phyloP scores from a whole-genome alignment of 345 rosid species.

The Citropsis articulata region DNA sequence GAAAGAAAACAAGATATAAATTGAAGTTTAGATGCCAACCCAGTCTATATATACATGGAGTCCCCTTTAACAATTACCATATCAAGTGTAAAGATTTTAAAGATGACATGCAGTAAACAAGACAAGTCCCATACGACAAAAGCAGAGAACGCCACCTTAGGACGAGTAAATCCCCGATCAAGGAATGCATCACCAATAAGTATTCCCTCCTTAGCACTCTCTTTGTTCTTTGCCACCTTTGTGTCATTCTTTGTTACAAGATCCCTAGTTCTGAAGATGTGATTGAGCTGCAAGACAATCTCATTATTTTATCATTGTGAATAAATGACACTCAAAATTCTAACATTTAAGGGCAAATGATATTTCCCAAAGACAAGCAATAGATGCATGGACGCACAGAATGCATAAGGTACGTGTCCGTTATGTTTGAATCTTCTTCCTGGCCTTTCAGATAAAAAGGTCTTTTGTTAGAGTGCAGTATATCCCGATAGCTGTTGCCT shows the following conservation, averaged over 20 bases:
- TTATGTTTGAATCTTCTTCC: conserved; percentile 74
- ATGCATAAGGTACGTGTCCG: conserved; percentile 88
- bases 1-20: neutral
- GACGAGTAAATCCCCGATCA: conserved; percentile 97
- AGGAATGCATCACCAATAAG: conserved; percentile 54
- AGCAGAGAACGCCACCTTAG: conserved; percentile 57
- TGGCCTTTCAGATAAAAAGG: conserved; percentile 75
- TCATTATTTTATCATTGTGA: conserved; percentile 19
- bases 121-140: neutral
- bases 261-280: conserved; percentile 69
- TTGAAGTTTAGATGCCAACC: neutral
- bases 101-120: neutral
- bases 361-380: conserved; percentile 11
- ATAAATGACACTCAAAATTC: conserved; percentile 2
- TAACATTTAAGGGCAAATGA: conserved; percentile 3
- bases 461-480: conserved; percentile 80
- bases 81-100: neutral
- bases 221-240: conserved; percentile 60
- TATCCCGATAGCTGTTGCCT: conserved; percentile 80
- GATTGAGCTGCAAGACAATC: conserved; percentile 75
- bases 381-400: conserved; percentile 48
- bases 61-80: neutral
- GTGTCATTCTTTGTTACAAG: conserved; percentile 74
- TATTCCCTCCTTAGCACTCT: conserved; percentile 40
- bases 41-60: neutral